Evolutionary conservation across 176 grass and related monocot genomes (phyloP).

Genomic region (Hyparrhenia diplandra): DNA sequence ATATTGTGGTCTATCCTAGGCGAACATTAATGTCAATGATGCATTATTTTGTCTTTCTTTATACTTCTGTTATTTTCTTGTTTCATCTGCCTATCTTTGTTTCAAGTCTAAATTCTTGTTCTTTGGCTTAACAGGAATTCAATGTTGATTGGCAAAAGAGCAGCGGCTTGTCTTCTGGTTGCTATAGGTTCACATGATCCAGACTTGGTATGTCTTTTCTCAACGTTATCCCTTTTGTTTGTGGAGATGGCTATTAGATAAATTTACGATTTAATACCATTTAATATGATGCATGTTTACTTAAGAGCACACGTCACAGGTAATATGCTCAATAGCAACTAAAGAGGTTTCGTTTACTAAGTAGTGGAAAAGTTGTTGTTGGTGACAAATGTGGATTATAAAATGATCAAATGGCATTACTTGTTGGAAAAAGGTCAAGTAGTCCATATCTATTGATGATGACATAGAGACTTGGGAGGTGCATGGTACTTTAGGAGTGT

Average conservation of each 20-base stretch:
- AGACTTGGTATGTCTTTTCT: conserved; percentile 61
- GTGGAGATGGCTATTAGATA: conserved; percentile 1
- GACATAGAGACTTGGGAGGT: neutral
- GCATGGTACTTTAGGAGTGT: neutral
- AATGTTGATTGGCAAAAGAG: conserved; percentile 96
- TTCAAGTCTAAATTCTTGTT: conserved; percentile 25
- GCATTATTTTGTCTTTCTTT: neutral
- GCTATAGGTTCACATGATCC: conserved; percentile 85
- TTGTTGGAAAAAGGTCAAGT: neutral
- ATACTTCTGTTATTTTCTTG: neutral
- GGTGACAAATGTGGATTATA: neutral
- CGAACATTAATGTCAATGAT: neutral
- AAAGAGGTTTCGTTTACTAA: neutral
- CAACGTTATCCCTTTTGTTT: neutral
- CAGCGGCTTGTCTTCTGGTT: conserved; percentile 85
- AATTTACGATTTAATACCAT: conserved; percentile 1
- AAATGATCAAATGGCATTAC: neutral
- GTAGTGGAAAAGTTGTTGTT: neutral
- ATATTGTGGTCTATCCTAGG: neutral
- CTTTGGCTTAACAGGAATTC: conserved; percentile 55
- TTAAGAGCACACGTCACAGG: neutral
- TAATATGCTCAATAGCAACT: neutral
- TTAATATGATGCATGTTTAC: neutral
- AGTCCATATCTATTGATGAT: neutral
- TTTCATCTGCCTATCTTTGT: conserved; percentile 14